These are phyloP conservation scores for Simplicillium aogashimaense DNA, from an alignment of 2,329 filamentous ascomycete species.

Conservation along the genomic window DNA sequence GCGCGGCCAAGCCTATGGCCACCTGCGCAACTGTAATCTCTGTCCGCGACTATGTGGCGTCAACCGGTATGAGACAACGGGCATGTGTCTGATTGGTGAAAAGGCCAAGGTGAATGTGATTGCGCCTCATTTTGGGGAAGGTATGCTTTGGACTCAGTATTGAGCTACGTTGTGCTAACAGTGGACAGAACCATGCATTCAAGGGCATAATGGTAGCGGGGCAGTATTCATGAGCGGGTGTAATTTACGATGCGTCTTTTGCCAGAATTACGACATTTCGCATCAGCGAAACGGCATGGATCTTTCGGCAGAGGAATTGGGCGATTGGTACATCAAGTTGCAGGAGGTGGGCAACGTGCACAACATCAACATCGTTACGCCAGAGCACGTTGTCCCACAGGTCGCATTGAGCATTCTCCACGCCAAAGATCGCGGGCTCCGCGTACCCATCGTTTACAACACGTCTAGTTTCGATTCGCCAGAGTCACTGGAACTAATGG, in stretches of 20 bases:
- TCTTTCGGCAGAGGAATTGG: constrained; percentile 67
- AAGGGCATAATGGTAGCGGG: constrained; percentile 72
- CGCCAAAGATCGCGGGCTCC: constrained; percentile 59
- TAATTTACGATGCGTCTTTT: constrained; percentile 66
- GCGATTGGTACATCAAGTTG: constrained; percentile 74
- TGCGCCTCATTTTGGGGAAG: constrained; percentile 76
- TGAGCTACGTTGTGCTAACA: neutral
- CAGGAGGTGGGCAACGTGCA: constrained; percentile 74
- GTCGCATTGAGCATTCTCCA: constrained; percentile 68
- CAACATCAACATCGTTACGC: constrained; percentile 82
- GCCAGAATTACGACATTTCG: constrained; percentile 76
- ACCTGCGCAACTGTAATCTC: constrained; percentile 70
- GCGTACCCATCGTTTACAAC: constrained; percentile 73
- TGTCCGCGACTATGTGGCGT: constrained; percentile 70
- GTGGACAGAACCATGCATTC: constrained; percentile 62
- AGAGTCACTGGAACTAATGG: constrained; percentile 60
- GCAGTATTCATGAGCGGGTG: constrained; percentile 73
- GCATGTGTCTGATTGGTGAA: constrained; percentile 67
- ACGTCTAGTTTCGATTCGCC: constrained; percentile 73
- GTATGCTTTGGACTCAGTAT: constrained; percentile 21
- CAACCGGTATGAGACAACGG: constrained; percentile 71
- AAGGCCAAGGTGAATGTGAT: constrained; percentile 75
- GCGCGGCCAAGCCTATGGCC: constrained; percentile 61
- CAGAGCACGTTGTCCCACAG: constrained; percentile 79
- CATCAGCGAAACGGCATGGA: constrained; percentile 76